Evolutionary conservation across 2,329 filamentous ascomycete species (phyloP).

Genomic region (Penicillium sumatraense): DNA sequence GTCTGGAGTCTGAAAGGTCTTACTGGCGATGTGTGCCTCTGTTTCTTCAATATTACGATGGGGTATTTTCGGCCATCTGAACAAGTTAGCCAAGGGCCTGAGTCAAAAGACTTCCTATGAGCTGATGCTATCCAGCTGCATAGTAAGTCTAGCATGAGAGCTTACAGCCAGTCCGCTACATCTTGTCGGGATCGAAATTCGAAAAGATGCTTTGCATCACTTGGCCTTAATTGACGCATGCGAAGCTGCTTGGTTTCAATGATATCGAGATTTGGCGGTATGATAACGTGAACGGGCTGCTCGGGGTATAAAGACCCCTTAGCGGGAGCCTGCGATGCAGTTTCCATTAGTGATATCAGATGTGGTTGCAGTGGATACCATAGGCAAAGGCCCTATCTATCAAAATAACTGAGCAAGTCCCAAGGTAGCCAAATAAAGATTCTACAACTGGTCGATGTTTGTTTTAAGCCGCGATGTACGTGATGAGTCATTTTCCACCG

Average conservation of each 20-base stretch:
- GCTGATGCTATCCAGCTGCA: neutral
- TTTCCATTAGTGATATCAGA: constrained; percentile 1
- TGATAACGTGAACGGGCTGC: constrained; percentile 17
- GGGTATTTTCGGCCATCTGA: constrained; percentile 17
- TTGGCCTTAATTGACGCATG: constrained; percentile 22
- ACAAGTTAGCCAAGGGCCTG: neutral
- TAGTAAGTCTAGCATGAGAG: neutral
- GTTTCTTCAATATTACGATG: constrained; percentile 20
- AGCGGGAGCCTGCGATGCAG: neutral
- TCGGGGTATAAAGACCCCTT: constrained; percentile 17
- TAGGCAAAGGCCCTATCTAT: too few relatives aligned
- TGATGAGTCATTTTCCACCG: neutral
- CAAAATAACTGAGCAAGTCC: neutral
- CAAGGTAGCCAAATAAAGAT: too few relatives aligned
- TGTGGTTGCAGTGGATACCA: too few relatives aligned
- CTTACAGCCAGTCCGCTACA: constrained; percentile 35
- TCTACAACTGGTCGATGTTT: too few relatives aligned
- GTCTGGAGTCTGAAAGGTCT: constrained; percentile 24
- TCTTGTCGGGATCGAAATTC: constrained; percentile 28
- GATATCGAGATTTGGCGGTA: constrained; percentile 8
- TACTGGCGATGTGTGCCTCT: constrained; percentile 15
- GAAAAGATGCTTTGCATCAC: constrained; percentile 27
- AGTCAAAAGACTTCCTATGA: too few relatives aligned
- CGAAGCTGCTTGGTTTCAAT: constrained; percentile 24
- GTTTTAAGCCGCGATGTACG: neutral